phyloP scores from a whole-genome alignment of 495 filamentous ascomycete species.

The Bacidia rubella region DNA sequence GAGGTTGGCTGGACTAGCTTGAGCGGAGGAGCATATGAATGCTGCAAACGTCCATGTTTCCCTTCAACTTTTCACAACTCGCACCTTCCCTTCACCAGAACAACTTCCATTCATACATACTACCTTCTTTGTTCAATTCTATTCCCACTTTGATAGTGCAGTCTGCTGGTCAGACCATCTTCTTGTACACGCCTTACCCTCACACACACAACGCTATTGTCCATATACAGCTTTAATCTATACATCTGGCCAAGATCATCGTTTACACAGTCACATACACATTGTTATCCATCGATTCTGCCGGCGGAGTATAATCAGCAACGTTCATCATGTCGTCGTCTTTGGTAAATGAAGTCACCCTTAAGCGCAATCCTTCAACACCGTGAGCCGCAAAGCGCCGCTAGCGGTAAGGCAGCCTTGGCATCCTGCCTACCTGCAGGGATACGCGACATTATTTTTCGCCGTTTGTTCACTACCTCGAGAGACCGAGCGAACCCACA shows the following conservation, averaged over 20 bases:
- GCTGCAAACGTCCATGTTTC: neutral
- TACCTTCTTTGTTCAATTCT: neutral
- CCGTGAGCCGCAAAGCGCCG: neutral
- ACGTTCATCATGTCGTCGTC: too few species aligned
- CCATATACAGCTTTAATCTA: too few species aligned
- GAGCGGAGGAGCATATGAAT: neutral
- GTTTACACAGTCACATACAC: too few species aligned
- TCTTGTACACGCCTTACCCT: neutral
- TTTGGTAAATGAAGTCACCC: too few species aligned
- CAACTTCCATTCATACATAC: neutral
- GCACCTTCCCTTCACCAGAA: neutral
- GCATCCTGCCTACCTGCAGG: neutral
- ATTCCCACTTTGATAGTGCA: neutral
- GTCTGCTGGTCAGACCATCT: neutral
- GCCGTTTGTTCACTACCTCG: neutral
- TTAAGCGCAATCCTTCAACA: neutral
- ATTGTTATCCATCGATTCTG: too few species aligned
- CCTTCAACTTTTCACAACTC: neutral
- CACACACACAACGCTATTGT: too few species aligned
- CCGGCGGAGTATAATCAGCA: too few species aligned
- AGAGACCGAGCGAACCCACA: neutral
- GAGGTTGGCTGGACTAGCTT: neutral
- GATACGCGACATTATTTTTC: neutral
- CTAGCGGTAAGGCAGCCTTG: neutral
- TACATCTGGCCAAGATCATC: too few species aligned